Evolutionary conservation across 2,329 filamentous ascomycete species (phyloP).

Genomic region (Clarireedia monteithiana): DNA sequence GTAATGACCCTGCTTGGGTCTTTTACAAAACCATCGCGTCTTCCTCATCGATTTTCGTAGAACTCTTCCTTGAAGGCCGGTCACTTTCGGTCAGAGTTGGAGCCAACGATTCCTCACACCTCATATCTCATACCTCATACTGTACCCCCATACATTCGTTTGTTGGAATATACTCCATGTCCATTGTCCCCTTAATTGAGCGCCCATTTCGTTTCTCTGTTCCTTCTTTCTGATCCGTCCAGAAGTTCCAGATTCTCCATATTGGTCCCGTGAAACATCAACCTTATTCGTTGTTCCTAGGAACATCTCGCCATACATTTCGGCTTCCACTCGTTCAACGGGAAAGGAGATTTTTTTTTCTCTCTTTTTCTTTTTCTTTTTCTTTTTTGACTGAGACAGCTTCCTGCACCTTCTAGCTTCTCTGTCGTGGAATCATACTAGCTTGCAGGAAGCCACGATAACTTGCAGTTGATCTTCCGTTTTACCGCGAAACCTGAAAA

Average conservation of each 20-base stretch:
- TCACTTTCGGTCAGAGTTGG: background rate
- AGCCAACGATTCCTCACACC: background rate
- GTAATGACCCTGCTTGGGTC: no score
- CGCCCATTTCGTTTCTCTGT: background rate
- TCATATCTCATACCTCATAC: background rate
- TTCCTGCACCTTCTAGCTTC: constrained; percentile 1
- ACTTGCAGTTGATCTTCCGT: constrained; percentile 4
- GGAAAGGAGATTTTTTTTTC: background rate
- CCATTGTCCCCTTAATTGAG: background rate
- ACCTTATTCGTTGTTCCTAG: background rate
- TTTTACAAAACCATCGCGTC: no score
- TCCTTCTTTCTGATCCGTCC: background rate
- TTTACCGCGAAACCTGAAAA: background rate
- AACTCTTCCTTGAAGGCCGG: background rate
- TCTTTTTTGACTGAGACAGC: constrained; percentile 2
- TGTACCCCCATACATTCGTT: background rate
- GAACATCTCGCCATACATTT: background rate
- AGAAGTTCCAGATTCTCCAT: background rate
- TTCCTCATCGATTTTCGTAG: no score
- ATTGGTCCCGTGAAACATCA: constrained; percentile 1
- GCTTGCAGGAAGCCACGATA: constrained; percentile 7
- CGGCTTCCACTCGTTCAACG: background rate
- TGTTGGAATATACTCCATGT: background rate
- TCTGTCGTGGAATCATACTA: constrained; percentile 1
- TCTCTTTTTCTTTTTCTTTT: background rate